A percentile compares a stretch with the other conserved stretches of the same genome.
phyloP scores from a whole-genome alignment of 2,329 filamentous ascomycete species.

The Sphaerulina musiva region DNA sequence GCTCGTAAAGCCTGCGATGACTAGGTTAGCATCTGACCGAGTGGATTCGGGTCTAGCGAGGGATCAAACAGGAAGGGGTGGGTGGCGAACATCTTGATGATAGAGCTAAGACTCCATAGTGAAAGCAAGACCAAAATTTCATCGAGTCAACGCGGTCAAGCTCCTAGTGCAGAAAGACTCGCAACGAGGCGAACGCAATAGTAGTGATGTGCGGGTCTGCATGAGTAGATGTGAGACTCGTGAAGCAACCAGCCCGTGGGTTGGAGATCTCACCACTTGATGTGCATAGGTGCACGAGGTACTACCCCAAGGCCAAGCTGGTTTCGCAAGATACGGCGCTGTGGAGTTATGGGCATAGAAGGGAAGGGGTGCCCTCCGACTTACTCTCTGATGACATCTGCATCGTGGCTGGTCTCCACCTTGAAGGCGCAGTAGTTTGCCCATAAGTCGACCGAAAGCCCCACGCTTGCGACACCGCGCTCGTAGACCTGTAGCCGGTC shows the following conservation, averaged over 20 bases:
- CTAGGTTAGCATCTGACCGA: conserved; percentile 36
- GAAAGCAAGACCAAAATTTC: conserved; percentile 10
- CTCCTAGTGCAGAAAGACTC: conserved; percentile 13
- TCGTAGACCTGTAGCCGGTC: conserved; percentile 68
- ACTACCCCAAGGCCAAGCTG: conserved; percentile 14
- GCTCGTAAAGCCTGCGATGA: conserved; percentile 72
- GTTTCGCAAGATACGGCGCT: conserved; percentile 12
- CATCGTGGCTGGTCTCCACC: conserved; percentile 91
- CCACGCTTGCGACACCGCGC: conserved; percentile 85
- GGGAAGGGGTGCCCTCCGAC: conserved; percentile 63
- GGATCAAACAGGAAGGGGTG: conserved; percentile 30
- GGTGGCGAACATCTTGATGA: conserved; percentile 30
- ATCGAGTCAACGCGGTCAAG: conserved; percentile 11
- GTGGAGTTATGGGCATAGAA: conserved; percentile 27
- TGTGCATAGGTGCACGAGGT: conserved; percentile 12
- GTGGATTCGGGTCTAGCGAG: conserved; percentile 15
- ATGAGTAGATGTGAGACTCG: conserved; percentile 29
- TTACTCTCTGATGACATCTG: conserved; percentile 99
- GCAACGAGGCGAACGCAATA: conserved; percentile 12
- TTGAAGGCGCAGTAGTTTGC: conserved; percentile 97
- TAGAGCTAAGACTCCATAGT: conserved; percentile 13
- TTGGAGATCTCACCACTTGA: conserved; percentile 29
- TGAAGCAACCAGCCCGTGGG: conserved; percentile 21
- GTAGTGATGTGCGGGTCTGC: conserved; percentile 22
- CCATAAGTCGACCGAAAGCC: conserved; percentile 93